These are phyloP conservation scores for Cymodocea nodosa DNA, from an alignment of 116 monocot species.

Conservation along the genomic window DNA sequence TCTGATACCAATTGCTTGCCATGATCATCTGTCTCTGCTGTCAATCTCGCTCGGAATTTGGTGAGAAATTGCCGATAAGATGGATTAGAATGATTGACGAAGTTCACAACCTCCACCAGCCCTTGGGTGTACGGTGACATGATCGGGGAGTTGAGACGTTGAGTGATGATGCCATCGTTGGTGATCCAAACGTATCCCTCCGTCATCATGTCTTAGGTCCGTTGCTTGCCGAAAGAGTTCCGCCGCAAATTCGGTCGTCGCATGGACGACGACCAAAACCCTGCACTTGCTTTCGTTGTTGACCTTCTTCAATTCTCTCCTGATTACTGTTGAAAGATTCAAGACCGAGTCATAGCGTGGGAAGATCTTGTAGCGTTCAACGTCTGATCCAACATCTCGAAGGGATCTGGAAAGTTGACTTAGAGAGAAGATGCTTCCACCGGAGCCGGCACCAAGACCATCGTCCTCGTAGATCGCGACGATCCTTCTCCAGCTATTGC, in stretches of 20 bases:
- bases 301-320: not conserved
- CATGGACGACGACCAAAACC: slow-evolving; percentile 14
- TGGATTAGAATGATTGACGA: not conserved
- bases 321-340: not conserved
- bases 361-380: slow-evolving; percentile 3
- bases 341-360: not conserved
- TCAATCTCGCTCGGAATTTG: slow-evolving; percentile 13
- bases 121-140: slow-evolving; percentile 9
- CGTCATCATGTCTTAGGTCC: slow-evolving; percentile 12
- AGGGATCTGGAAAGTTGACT: not conserved
- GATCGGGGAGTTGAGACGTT: not conserved
- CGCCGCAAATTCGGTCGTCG: not conserved
- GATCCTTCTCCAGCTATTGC: no score
- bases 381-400: slow-evolving; percentile 1
- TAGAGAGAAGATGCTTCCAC: not conserved
- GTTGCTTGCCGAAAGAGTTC: slow-evolving; percentile 12
- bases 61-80: not conserved
- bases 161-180: slow-evolving; percentile 4
- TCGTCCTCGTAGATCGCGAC: no score
- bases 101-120: slow-evolving; percentile 6
- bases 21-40: no score
- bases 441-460: not conserved
- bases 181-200: slow-evolving; percentile 14
- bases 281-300: slow-evolving; percentile 1
- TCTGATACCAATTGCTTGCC: no score